Conservation (phyloP, 495 filamentous ascomycete genomes). For the Penicillium ochrochloron region DNA sequence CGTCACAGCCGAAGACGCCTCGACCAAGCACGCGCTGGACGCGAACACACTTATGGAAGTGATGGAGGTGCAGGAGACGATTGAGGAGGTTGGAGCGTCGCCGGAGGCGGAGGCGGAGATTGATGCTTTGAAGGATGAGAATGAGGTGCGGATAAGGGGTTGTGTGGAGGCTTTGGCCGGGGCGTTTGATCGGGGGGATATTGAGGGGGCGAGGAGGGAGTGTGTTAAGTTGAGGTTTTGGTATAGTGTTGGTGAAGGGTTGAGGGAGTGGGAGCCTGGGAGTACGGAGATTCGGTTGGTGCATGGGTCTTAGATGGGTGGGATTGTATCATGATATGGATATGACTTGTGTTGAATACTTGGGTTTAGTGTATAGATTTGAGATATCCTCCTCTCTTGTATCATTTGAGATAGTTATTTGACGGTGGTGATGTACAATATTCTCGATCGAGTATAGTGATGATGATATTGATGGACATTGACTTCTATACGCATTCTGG, state of each 20-base stretch:
- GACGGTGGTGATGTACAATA: not conserved
- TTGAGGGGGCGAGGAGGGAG: conserved; percentile 68
- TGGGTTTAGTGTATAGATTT: conserved; percentile 9
- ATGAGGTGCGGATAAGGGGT: conserved; percentile 65
- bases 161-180: conserved; percentile 62
- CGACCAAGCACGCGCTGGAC: conserved; percentile 62
- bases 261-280: conserved; percentile 84
- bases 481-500: too few species aligned
- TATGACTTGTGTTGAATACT: not conserved
- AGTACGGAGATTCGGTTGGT: conserved; percentile 64
- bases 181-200: conserved; percentile 69
- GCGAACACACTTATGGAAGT: conserved; percentile 81
- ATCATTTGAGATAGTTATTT: not conserved
- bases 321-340: not conserved
- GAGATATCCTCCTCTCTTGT: conserved; percentile 4
- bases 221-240: conserved; percentile 85
- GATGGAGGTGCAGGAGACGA: conserved; percentile 81
- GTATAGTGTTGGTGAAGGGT: conserved; percentile 81
- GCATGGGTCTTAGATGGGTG: conserved; percentile 45
- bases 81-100: conserved; percentile 63
- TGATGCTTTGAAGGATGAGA: conserved; percentile 61
- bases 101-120: conserved; percentile 68
- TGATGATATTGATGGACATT: too few species aligned
- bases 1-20: conserved; percentile 72
- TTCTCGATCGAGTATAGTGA: too few species aligned